Evolutionary conservation across 768 basidiomycete genomes (phyloP).

Genomic region (Trametes cingulata): DNA sequence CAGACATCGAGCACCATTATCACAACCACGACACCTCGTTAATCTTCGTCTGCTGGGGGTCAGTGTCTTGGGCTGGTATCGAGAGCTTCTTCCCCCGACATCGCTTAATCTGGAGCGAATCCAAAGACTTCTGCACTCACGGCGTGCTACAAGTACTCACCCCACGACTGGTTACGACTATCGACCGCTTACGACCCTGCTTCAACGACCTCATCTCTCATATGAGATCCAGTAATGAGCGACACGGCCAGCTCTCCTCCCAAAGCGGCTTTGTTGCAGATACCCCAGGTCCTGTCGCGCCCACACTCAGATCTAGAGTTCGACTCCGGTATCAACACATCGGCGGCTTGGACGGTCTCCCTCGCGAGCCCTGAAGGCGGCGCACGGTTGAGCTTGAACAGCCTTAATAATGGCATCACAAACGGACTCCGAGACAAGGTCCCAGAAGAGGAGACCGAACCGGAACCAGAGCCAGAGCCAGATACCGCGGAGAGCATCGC

Average conservation of each 20-base stretch:
- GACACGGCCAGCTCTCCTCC: slow-evolving; percentile 2
- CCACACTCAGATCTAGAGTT: slow-evolving; percentile 44
- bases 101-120: background rate
- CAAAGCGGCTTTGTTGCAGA: slow-evolving; percentile 3
- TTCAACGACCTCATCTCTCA: too few species aligned
- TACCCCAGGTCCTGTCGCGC: slow-evolving; percentile 19
- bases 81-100: background rate
- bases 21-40: background rate
- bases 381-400: slow-evolving; percentile 22
- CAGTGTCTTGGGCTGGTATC: background rate
- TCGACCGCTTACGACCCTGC: too few species aligned
- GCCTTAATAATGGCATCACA: slow-evolving; percentile 49
- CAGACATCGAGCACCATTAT: background rate
- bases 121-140: too few species aligned
- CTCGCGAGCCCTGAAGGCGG: slow-evolving; percentile 18
- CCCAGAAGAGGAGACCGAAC: slow-evolving; percentile 35
- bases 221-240: background rate
- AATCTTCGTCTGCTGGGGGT: too few species aligned
- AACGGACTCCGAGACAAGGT: slow-evolving; percentile 39
- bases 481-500: slow-evolving; percentile 18
- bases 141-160: too few species aligned
- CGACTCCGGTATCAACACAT: slow-evolving; percentile 78
- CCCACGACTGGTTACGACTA: too few species aligned
- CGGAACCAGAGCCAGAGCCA: slow-evolving; percentile 35
- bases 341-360: slow-evolving; percentile 70